Evolutionary conservation across 1,284 basidiomycete species (phyloP).

Genomic region (Trametes sp.): DNA sequence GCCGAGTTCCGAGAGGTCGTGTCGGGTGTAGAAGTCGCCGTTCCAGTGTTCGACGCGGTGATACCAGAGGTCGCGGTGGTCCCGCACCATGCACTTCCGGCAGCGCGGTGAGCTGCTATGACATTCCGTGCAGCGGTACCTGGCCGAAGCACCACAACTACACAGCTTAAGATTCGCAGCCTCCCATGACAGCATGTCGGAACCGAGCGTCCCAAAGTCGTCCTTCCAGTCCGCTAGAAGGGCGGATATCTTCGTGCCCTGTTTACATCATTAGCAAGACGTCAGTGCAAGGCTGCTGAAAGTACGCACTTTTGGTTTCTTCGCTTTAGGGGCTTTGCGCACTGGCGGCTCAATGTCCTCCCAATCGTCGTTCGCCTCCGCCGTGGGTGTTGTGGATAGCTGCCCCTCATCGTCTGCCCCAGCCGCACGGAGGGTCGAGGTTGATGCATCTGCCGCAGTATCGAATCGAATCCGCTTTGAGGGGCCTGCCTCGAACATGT

Average conservation of each 20-base stretch:
- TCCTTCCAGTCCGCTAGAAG: neutral
- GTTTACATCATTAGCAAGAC: too few species aligned
- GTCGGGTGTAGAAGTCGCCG: neutral
- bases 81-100: neutral
- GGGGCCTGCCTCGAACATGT: too few species aligned
- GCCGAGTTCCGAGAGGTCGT: neutral
- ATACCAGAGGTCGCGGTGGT: neutral
- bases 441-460: too few species aligned
- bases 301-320: too few species aligned
- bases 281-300: too few species aligned
- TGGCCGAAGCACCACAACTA: neutral
- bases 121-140: neutral
- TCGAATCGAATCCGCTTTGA: too few species aligned
- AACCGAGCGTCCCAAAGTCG: neutral
- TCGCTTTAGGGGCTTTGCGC: too few species aligned
- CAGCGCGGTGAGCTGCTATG: neutral
- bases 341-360: too few species aligned
- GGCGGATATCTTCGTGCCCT: neutral
- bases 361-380: too few species aligned
- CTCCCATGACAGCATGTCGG: neutral
- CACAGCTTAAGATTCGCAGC: neutral
- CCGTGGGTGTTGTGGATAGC: too few species aligned
- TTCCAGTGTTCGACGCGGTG: constrained; percentile 4
- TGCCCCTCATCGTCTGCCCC: too few species aligned
- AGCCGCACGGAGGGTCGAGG: too few species aligned